Conservation (phyloP, 2,329 filamentous ascomycete genomes). For the Bipolaris zeicola region DNA sequence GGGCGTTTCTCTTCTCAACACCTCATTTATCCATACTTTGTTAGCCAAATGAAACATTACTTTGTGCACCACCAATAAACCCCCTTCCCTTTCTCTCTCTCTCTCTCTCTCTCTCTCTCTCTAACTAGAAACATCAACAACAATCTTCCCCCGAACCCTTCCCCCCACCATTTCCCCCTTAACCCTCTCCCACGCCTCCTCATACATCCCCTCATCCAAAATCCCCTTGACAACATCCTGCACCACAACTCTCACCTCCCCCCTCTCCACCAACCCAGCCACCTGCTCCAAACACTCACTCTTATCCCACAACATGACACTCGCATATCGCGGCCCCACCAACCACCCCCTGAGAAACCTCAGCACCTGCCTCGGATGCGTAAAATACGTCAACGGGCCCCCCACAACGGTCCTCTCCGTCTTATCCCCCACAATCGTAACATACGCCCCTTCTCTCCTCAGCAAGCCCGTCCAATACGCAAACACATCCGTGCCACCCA, state of each 20-base stretch:
- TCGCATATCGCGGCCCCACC: slow-evolving; percentile 39
- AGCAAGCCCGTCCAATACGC: slow-evolving; percentile 31
- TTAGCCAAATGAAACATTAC: too few species aligned
- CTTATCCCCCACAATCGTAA: slow-evolving; percentile 50
- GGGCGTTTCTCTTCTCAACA: too few species aligned
- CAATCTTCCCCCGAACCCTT: slow-evolving; percentile 40
- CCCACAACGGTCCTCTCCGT: slow-evolving; percentile 48
- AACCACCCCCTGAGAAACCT: slow-evolving; percentile 31
- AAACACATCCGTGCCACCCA: slow-evolving; percentile 57
- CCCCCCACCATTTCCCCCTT: slow-evolving; percentile 34
- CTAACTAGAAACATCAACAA: slow-evolving; percentile 24
- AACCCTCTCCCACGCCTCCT: slow-evolving; percentile 32
- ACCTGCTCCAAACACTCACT: slow-evolving; percentile 34
- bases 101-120: not conserved
- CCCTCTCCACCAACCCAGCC: slow-evolving; percentile 28
- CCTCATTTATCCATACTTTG: too few species aligned
- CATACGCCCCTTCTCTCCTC: slow-evolving; percentile 49
- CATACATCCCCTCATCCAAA: slow-evolving; percentile 23
- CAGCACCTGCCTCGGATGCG: slow-evolving; percentile 33
- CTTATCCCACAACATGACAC: slow-evolving; percentile 31
- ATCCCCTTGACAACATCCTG: slow-evolving; percentile 39
- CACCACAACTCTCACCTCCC: slow-evolving; percentile 29
- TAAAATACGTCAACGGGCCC: slow-evolving; percentile 43
- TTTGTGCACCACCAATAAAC: too few species aligned
- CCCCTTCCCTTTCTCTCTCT: too few species aligned